Evolutionary conservation across 768 basidiomycete genomes (phyloP).

Genomic region (Trametes maxima): DNA sequence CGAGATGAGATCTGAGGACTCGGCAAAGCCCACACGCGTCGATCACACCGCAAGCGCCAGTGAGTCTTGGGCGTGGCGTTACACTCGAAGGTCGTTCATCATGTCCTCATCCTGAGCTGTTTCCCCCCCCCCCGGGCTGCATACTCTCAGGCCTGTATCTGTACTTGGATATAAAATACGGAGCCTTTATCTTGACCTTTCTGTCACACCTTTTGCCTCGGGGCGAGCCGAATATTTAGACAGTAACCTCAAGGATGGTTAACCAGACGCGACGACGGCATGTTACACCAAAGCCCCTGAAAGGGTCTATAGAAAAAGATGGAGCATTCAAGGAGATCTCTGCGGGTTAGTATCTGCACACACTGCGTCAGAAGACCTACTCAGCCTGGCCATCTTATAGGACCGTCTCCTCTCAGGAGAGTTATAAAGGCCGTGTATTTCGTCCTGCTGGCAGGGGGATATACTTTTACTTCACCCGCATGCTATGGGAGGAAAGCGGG

Average conservation of each 20-base stretch:
- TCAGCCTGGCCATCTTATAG: neutral
- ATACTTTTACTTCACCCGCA: constrained; percentile 6
- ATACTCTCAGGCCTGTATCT: too few species aligned
- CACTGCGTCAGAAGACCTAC: neutral
- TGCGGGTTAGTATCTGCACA: neutral
- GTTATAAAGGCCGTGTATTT: neutral
- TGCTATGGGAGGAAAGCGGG: neutral
- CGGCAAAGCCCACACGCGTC: neutral
- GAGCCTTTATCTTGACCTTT: too few species aligned
- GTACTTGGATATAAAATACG: too few species aligned
- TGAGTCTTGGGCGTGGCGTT: too few species aligned
- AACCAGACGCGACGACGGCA: constrained; percentile 2
- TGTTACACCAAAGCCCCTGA: neutral
- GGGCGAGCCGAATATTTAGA: neutral
- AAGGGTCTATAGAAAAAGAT: neutral
- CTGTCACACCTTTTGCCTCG: neutral
- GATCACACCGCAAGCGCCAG: neutral
- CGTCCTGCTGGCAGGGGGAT: constrained; percentile 5
- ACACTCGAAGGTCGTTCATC: too few species aligned
- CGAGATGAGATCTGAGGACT: neutral
- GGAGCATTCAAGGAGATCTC: neutral
- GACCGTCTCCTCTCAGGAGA: neutral
- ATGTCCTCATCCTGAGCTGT: too few species aligned
- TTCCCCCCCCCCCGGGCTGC: too few species aligned
- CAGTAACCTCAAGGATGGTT: neutral